Percentiles rank a stretch among this genome's conserved stretches.
Conservation (phyloP, 495 filamentous ascomycete genomes). For the Penicillium angulare region DNA sequence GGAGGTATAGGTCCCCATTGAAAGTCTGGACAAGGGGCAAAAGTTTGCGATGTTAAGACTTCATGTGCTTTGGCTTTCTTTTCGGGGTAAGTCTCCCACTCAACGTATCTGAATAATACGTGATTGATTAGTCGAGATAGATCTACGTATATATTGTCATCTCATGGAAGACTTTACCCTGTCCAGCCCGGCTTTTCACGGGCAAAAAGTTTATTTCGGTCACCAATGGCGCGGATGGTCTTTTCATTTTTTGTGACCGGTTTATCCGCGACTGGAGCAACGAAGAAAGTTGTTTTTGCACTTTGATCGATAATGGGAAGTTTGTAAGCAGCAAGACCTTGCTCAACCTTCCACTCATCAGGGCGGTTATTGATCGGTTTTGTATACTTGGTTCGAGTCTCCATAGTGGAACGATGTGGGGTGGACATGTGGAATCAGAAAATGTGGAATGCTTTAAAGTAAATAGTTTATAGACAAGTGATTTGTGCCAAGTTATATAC, state of each 20-base stretch:
- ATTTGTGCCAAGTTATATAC: background rate
- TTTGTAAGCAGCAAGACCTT: constrained; percentile 45
- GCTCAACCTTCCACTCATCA: constrained; percentile 56
- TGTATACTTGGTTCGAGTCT: constrained; percentile 4
- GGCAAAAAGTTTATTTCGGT: constrained; percentile 33
- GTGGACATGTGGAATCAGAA: background rate
- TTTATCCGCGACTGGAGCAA: constrained; percentile 17
- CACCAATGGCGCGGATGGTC: constrained; percentile 31
- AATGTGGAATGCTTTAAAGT: background rate
- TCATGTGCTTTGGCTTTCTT: constrained; percentile 58
- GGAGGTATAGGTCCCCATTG: constrained; percentile 56
- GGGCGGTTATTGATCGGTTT: constrained; percentile 29
- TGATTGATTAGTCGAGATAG: background rate
- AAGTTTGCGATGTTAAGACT: constrained; percentile 55
- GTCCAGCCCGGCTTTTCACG: constrained; percentile 36
- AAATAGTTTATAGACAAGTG: background rate
- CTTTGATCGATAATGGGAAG: constrained; percentile 49
- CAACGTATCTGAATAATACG: constrained; percentile 46
- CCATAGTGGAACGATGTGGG: background rate
- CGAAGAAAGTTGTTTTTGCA: constrained; percentile 20
- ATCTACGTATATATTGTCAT: background rate
- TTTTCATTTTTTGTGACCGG: constrained; percentile 34
- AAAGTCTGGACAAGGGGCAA: constrained; percentile 58
- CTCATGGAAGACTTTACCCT: constrained; percentile 20
- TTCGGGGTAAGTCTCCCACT: constrained; percentile 69